Evolutionary conservation across 2,329 filamentous ascomycete species (phyloP).

Genomic region (Aspergillus ochraceoroseus): DNA sequence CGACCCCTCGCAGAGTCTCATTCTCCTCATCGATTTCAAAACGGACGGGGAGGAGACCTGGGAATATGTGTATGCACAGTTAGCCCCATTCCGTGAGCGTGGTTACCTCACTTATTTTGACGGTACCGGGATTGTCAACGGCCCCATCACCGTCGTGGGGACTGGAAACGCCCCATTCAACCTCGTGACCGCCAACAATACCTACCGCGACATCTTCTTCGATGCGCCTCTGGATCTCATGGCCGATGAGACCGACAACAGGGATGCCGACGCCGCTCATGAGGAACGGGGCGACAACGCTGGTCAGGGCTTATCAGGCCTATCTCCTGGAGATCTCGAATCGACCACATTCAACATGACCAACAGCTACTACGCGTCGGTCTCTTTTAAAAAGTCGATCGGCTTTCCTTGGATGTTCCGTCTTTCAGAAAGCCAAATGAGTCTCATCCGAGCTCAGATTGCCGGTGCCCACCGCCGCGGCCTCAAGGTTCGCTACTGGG

Average conservation of each 20-base stretch:
- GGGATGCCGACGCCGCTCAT: background rate
- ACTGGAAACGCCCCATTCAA: constrained; percentile 52
- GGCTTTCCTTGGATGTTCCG: constrained; percentile 49
- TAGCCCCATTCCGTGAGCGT: constrained; percentile 46
- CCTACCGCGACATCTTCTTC: constrained; percentile 53
- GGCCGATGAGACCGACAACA: constrained; percentile 19
- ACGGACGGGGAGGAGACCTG: constrained; percentile 38
- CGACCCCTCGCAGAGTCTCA: constrained; percentile 46
- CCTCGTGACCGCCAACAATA: constrained; percentile 44
- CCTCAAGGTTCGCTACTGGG: constrained; percentile 55
- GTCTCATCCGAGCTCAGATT: constrained; percentile 50
- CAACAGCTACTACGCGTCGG: constrained; percentile 57
- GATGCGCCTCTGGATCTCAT: constrained; percentile 49
- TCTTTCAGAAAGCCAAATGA: constrained; percentile 45
- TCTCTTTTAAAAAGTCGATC: constrained; percentile 49
- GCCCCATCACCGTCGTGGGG: constrained; percentile 51
- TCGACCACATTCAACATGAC: constrained; percentile 45
- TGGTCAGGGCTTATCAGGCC: constrained; percentile 47
- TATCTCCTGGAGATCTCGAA: constrained; percentile 31
- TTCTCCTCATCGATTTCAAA: constrained; percentile 53
- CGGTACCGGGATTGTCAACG: constrained; percentile 39
- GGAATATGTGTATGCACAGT: constrained; percentile 39
- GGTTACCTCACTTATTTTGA: constrained; percentile 51
- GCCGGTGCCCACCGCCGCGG: constrained; percentile 49
- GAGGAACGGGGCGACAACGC: constrained; percentile 21